Conservation (phyloP, 2,329 filamentous ascomycete species). For the Aschersonia sp. region DNA sequence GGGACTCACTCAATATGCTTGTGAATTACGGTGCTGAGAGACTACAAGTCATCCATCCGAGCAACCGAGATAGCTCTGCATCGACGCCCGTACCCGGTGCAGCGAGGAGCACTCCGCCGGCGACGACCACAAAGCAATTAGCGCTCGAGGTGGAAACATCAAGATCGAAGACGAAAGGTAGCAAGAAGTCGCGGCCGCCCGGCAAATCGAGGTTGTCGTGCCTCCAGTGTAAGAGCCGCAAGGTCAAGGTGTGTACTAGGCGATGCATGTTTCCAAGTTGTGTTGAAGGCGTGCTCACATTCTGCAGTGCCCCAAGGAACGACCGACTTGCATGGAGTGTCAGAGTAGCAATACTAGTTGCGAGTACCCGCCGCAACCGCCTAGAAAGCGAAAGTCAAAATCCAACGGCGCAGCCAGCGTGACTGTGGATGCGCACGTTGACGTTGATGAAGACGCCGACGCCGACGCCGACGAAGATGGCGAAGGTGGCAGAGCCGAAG, state of each 20-base stretch:
- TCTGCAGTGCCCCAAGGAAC: slow-evolving; percentile 24
- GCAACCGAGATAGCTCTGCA: slow-evolving; percentile 17
- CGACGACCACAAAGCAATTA: slow-evolving; percentile 17
- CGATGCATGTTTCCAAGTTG: background rate
- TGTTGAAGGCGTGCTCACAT: background rate
- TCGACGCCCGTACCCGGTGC: slow-evolving; percentile 11
- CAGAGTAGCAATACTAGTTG: slow-evolving; percentile 16
- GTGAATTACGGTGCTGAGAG: slow-evolving; percentile 42
- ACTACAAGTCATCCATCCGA: slow-evolving; percentile 41
- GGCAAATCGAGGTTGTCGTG: slow-evolving; percentile 20
- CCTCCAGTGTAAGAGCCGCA: slow-evolving; percentile 18
- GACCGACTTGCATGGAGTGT: slow-evolving; percentile 25
- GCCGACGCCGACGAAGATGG: slow-evolving; percentile 6
- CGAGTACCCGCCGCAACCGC: slow-evolving; percentile 22
- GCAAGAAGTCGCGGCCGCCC: slow-evolving; percentile 8
- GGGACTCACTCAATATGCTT: slow-evolving; percentile 40
- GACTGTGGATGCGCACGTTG: slow-evolving; percentile 2
- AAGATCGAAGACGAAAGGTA: background rate
- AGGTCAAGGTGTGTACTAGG: slow-evolving; percentile 20
- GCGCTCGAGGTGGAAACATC: slow-evolving; percentile 8
- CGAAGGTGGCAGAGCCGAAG: slow-evolving; percentile 4
- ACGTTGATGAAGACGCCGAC: slow-evolving; percentile 4
- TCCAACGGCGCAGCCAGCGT: slow-evolving; percentile 1
- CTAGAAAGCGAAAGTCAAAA: slow-evolving; percentile 10
- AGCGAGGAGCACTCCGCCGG: slow-evolving; percentile 8